Evolutionary conservation across 2,329 filamentous ascomycete genomes (phyloP).

Genomic region (Alternaria dauci): DNA sequence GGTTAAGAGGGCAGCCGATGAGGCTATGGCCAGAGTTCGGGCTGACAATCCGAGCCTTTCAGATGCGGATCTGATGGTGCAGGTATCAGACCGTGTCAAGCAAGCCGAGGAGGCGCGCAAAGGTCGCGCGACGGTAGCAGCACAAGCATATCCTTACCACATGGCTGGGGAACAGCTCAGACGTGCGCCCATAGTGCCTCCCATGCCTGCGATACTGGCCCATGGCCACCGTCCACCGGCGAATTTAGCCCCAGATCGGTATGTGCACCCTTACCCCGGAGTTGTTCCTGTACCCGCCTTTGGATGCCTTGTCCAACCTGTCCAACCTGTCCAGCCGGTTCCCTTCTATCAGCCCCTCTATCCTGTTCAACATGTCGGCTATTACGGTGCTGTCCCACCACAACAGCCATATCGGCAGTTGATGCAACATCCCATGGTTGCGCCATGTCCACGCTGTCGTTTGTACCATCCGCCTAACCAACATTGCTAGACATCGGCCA

Average conservation of each 20-base stretch:
- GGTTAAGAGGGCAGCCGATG: conserved; percentile 67
- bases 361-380: conserved; percentile 3
- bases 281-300: not conserved
- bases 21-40: conserved; percentile 63
- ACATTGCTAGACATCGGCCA: conserved; percentile 12
- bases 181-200: conserved; percentile 6
- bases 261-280: conserved; percentile 17
- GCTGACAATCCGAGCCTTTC: conserved; percentile 69
- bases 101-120: conserved; percentile 40
- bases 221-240: not conserved
- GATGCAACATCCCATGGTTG: not conserved
- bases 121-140: conserved; percentile 21
- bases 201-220: conserved; percentile 2
- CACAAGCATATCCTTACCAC: conserved; percentile 31
- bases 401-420: conserved; percentile 11
- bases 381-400: conserved; percentile 6
- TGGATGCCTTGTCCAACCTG: conserved; percentile 4
- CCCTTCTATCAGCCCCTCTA: conserved; percentile 6
- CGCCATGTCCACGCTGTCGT: conserved; percentile 14
- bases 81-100: conserved; percentile 63
- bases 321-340: conserved; percentile 2
- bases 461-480: conserved; percentile 20
- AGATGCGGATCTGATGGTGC: conserved; percentile 65
- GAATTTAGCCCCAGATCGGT: conserved; percentile 16
- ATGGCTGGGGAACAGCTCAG: conserved; percentile 32